These are phyloP conservation scores for Gaeumannomyces sp. DNA, from an alignment of 2,329 filamentous ascomycete genomes.

Conservation along the genomic window DNA sequence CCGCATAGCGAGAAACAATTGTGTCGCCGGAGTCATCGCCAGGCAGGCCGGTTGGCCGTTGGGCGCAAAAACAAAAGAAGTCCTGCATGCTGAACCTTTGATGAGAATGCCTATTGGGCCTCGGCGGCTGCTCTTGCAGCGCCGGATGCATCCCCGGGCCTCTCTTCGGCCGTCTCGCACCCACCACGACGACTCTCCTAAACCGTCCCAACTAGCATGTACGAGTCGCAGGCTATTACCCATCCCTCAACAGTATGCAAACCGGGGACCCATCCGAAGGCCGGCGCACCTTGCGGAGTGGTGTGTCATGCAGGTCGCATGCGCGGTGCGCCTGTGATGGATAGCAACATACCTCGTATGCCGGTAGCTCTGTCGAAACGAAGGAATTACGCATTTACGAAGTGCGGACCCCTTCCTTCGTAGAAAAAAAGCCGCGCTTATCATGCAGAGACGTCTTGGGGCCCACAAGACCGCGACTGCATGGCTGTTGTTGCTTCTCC, in stretches of 20 bases:
- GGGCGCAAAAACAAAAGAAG: background rate
- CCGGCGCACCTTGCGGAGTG: background rate
- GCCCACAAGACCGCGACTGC: background rate
- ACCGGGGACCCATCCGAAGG: conserved; percentile 4
- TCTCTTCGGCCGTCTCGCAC: background rate
- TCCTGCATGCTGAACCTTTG: background rate
- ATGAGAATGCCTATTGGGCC: background rate
- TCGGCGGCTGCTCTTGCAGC: conserved; percentile 2
- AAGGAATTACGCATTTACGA: background rate
- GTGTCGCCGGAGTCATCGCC: background rate
- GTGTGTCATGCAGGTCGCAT: conserved; percentile 10
- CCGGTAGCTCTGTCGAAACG: background rate
- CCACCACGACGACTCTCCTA: background rate
- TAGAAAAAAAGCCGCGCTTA: conserved; percentile 1
- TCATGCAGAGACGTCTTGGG: conserved; percentile 1
- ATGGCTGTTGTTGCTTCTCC: background rate
- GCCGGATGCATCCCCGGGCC: background rate
- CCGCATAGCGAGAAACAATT: background rate
- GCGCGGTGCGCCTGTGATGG: background rate
- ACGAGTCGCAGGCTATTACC: background rate
- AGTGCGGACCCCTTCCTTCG: background rate
- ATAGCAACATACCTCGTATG: background rate
- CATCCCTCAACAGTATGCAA: background rate
- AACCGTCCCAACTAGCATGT: background rate
- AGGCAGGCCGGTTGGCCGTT: background rate